Base-by-base conservation (phyloP, 129 eudicot species). In the Smallanthus sonchifolius region DNA sequence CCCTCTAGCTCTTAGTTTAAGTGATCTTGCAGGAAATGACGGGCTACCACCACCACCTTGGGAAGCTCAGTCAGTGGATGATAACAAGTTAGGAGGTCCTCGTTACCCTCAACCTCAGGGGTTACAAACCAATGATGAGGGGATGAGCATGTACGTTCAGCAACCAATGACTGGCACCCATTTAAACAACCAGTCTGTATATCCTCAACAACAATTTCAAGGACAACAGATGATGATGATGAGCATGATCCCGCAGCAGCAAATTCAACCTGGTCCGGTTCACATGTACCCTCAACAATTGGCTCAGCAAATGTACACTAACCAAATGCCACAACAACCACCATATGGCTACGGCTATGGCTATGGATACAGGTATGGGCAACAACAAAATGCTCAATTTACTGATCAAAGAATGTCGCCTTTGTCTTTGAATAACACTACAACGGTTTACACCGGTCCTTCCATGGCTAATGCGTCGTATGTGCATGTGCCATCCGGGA, bases 21-120 rank as follows among this genome's bases (percentile, higher is more conserved):
- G 56, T 64, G 35, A 45, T 85, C 10, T 65, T n/a, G 7, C 84
- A 89, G 96, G 91, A 43, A 79, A 81, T 15, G 86, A 79, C 57
- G 66, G 95, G 2, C 66, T 94, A 15, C 97, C 98, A 28, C 97
- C 89, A 15, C 98, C 98, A 16, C 98, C 98, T 8, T 94, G 98
- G 98, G 98, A 94, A 82, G 90, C 85, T 69, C 91, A 81, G 80
- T 75, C 90, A 40, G 85, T 75, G 14, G 77, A 69, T 61, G 81
- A 62, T 77, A 73, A 79, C 49, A 86, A 78, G 59, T 42, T 80
- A 11, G 57, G 55, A 48, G 44, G 71, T 61, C 57, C 72, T 69
- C 78, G 61, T 40, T 80, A 70, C 47, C 86, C 75, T 74, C 40
- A 67, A 55, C 67, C 59, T 4, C 72, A 2, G 79, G 79, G 36